Conservation (phyloP, 352 stramenopile genomes). For the Blastocystis sp. region DNA sequence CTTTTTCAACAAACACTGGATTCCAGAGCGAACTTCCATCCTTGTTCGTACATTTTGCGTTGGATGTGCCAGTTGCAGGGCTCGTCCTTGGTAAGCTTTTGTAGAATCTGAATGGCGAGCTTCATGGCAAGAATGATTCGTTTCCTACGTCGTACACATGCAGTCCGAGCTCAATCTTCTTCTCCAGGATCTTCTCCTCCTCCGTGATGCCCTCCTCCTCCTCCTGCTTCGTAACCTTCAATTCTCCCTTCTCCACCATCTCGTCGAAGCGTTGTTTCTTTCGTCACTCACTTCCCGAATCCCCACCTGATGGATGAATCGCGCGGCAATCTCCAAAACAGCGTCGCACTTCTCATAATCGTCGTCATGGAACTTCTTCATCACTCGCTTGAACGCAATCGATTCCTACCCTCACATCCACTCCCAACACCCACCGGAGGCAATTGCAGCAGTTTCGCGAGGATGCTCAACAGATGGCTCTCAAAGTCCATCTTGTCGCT, state of each 20-base stretch:
- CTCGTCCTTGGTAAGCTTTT: neutral
- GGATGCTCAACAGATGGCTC: slow-evolving; percentile 11
- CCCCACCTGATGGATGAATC: neutral
- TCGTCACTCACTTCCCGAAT: neutral
- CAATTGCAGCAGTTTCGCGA: neutral
- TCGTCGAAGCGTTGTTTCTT: slow-evolving; percentile 12
- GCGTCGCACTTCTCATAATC: slow-evolving; percentile 1
- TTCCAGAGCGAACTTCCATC: neutral
- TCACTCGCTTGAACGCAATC: slow-evolving; percentile 34
- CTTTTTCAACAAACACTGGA: slow-evolving; percentile 21
- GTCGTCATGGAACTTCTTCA: slow-evolving; percentile 54
- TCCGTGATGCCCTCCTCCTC: slow-evolving; percentile 7
- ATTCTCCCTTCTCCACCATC: neutral
- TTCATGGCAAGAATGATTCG: neutral
- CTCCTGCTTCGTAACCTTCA: neutral
- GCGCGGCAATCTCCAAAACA: neutral
- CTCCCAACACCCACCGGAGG: neutral
- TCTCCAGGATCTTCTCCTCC: slow-evolving; percentile 13
- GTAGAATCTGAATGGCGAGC: neutral
- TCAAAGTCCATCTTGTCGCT: slow-evolving; percentile 38
- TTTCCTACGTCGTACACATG: slow-evolving; percentile 12
- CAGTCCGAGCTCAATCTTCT: slow-evolving; percentile 36
- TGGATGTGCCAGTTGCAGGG: slow-evolving; percentile 36
- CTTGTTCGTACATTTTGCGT: slow-evolving; percentile 40
- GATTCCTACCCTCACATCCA: neutral